These are phyloP conservation scores for Eimeria tenella DNA, from an alignment of 169 alveolate genomes.

Conservation along the genomic window DNA sequence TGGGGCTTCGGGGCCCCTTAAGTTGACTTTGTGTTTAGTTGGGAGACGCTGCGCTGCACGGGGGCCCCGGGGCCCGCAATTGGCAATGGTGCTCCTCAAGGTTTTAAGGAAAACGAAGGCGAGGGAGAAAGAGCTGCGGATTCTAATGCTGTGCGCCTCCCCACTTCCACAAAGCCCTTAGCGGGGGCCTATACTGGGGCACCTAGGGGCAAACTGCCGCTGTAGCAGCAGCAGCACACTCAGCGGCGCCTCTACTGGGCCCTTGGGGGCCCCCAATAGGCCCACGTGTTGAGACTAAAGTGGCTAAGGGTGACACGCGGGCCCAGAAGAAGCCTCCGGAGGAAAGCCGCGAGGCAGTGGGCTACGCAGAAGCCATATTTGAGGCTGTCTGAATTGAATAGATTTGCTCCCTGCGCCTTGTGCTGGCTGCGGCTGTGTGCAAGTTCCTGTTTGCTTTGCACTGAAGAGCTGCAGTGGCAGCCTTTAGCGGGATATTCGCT, in stretches of 20 bases:
- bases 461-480: too few species aligned
- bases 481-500: too few species aligned
- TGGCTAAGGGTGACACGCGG: too few species aligned
- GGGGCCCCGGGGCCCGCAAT: background rate
- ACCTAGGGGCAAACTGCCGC: background rate
- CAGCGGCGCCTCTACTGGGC: background rate
- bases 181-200: background rate
- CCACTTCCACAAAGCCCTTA: background rate
- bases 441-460: too few species aligned
- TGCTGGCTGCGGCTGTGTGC: too few species aligned
- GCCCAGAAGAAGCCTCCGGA: too few species aligned
- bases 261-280: background rate
- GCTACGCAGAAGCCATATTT: too few species aligned
- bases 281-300: background rate
- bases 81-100: constrained; percentile 90
- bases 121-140: constrained; percentile 93
- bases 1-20: background rate
- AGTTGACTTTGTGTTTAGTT: background rate
- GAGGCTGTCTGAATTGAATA: too few species aligned
- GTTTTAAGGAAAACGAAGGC: constrained; percentile 91
- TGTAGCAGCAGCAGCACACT: background rate
- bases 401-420: too few species aligned
- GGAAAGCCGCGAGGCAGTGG: too few species aligned
- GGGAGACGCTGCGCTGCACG: too few species aligned
- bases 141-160: constrained; percentile 87